Base-by-base conservation (phyloP, 1,284 basidiomycete genomes). In the Thecaphora frezii region DNA sequence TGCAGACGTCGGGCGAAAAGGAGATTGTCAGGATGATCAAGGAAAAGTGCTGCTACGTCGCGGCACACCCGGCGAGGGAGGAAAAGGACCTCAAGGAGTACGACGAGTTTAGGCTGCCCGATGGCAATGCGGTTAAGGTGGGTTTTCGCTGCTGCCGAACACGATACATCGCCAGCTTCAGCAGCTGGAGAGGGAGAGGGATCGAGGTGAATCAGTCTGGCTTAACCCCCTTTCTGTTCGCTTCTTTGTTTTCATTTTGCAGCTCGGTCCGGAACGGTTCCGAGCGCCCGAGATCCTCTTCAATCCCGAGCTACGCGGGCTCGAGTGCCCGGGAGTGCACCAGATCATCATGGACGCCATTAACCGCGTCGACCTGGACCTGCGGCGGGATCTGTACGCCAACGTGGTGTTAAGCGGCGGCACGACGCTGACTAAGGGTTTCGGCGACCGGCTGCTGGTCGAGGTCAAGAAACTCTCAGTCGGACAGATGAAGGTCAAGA, bases 401-500 rank as follows among this genome's bases (percentile, higher is more conserved):
- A 99, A 97, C 80, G 91, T 99, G 66, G 93, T 98, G 45, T 84
- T 99, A 12, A 93, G 90, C 62, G 96, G 96, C 21, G 96, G 96
- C 25, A 97, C 93, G 62, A 98, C 96, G 7, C 82, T 78, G 42
- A 76, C 72, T 0, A 73, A 72, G 45, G 75, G 65, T 1, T 98
- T 97, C 79, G 96, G 96, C 51, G 96, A 98, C 81, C 86, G 96
- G 46, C 83, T 99, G 58, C 83, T 98, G 54, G 90, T 90, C 73
- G 96, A 98, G 81, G 89, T 96, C 48, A 97, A 97, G 84, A 93
- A 90, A 81, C 83, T 97, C 44, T 91, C 93, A n/a, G 81, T 97
- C 67, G 93, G 96, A 76, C 96, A 98, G 71, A 87, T 94, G 77
- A 97, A 97, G 84, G 93, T 99, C 81, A 97, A 97, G 83, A 98